These are phyloP conservation scores for Penicillium chermesinum DNA, from an alignment of 495 filamentous ascomycete genomes.

Conservation along the genomic window DNA sequence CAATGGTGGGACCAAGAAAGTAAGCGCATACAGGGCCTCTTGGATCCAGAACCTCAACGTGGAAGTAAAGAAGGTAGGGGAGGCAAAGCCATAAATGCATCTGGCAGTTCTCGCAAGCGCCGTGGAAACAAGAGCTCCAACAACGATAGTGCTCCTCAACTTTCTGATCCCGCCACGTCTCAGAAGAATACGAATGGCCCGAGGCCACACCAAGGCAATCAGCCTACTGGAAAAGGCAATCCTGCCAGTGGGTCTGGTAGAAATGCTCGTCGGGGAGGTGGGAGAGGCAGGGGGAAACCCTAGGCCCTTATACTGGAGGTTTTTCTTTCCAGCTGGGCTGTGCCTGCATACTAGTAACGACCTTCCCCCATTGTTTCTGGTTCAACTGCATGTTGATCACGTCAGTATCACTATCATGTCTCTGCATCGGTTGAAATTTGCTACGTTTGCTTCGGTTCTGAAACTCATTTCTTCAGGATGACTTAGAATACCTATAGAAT, in stretches of 20 bases:
- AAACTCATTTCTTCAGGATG: too few relatives aligned
- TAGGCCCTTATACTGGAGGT: too few relatives aligned
- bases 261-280: slow-evolving; percentile 19
- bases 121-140: slow-evolving; percentile 22
- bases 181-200: slow-evolving; percentile 13
- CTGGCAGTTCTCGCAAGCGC: slow-evolving; percentile 22
- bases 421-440: too few relatives aligned
- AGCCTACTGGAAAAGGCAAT: slow-evolving; percentile 3
- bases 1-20: slow-evolving; percentile 98
- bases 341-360: too few relatives aligned
- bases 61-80: slow-evolving; percentile 26
- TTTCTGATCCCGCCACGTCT: slow-evolving; percentile 1
- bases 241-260: slow-evolving; percentile 1
- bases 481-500: too few relatives aligned
- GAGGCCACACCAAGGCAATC: neutral
- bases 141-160: slow-evolving; percentile 1
- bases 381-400: too few relatives aligned
- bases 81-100: slow-evolving; percentile 10
- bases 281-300: too few relatives aligned
- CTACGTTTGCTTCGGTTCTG: too few relatives aligned
- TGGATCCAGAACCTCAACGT: slow-evolving; percentile 43
- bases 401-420: too few relatives aligned
- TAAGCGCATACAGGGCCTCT: slow-evolving; percentile 59
- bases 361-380: too few relatives aligned
- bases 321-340: too few relatives aligned